Conservation (phyloP, 768 basidiomycete genomes). For the Kondoa malvinella region DNA sequence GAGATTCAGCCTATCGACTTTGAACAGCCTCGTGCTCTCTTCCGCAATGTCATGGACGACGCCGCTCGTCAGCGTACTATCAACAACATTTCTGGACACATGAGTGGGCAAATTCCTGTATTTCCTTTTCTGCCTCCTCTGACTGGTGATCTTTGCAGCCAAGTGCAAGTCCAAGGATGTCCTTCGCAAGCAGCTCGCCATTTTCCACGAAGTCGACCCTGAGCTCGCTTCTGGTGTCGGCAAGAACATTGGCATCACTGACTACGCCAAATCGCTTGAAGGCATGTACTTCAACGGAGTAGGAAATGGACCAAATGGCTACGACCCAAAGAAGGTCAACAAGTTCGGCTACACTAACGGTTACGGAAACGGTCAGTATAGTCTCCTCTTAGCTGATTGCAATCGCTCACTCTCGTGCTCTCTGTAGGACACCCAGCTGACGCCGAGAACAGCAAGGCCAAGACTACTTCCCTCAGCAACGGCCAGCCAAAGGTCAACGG, state of each 20-base stretch:
- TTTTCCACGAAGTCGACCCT: conserved; percentile 65
- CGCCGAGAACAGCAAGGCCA: too few species aligned
- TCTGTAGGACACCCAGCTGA: too few species aligned
- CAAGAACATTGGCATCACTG: conserved; percentile 44
- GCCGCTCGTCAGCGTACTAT: conserved; percentile 31
- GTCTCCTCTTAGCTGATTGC: too few species aligned
- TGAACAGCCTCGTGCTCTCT: conserved; percentile 31
- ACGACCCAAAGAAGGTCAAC: conserved; percentile 1
- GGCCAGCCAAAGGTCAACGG: too few species aligned
- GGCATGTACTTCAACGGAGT: conserved; percentile 16
- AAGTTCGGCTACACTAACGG: background rate
- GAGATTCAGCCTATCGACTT: conserved; percentile 52
- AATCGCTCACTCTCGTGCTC: too few species aligned
- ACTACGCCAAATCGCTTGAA: conserved; percentile 15
- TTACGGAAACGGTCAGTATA: background rate
- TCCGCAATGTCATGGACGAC: conserved; percentile 32
- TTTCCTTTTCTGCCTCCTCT: background rate
- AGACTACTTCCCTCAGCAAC: too few species aligned
- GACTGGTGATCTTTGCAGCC: too few species aligned
- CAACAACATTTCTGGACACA: conserved; percentile 31
- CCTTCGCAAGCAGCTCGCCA: conserved; percentile 32
- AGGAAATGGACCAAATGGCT: background rate
- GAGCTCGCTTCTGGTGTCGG: conserved; percentile 59
- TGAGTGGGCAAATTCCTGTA: background rate
- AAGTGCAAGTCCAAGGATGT: conserved; percentile 27